Evolutionary conservation across 257 asterid genomes (phyloP).

Genomic region (Solanum tarapatanum): DNA sequence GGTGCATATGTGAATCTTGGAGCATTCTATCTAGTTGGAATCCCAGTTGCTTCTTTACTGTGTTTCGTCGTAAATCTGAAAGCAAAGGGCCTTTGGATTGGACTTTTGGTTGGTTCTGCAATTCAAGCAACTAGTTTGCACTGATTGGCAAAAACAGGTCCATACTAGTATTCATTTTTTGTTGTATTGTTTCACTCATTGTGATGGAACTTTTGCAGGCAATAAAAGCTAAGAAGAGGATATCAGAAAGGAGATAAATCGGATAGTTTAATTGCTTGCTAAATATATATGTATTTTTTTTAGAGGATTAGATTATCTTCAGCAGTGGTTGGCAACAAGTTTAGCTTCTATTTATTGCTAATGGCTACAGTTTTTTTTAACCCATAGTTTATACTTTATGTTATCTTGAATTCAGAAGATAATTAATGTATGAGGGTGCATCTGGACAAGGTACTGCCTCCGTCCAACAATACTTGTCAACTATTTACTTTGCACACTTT

Average conservation of each 20-base stretch:
- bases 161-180: no score
- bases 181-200: no score
- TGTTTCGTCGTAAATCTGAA: slow-evolving; percentile 21
- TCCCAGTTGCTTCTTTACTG: slow-evolving; percentile 26
- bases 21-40: slow-evolving; percentile 34
- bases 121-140: slow-evolving; percentile 22
- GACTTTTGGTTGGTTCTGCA: slow-evolving; percentile 26
- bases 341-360: no score
- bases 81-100: slow-evolving; percentile 50
- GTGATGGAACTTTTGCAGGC: slow-evolving; percentile 9
- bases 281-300: no score
- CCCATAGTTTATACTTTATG: not conserved
- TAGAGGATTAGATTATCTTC: no score
- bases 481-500: no score
- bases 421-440: not conserved
- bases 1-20: slow-evolving; percentile 50
- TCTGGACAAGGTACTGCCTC: not conserved
- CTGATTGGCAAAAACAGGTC: slow-evolving; percentile 34
- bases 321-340: no score
- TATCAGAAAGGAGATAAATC: not conserved
- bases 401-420: not conserved
- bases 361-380: no score
- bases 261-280: no score
- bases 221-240: slow-evolving; percentile 7
- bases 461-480: no score